Evolutionary conservation across 1,284 basidiomycete species (phyloP).

Genomic region (Fistulinella cinereoalba): DNA sequence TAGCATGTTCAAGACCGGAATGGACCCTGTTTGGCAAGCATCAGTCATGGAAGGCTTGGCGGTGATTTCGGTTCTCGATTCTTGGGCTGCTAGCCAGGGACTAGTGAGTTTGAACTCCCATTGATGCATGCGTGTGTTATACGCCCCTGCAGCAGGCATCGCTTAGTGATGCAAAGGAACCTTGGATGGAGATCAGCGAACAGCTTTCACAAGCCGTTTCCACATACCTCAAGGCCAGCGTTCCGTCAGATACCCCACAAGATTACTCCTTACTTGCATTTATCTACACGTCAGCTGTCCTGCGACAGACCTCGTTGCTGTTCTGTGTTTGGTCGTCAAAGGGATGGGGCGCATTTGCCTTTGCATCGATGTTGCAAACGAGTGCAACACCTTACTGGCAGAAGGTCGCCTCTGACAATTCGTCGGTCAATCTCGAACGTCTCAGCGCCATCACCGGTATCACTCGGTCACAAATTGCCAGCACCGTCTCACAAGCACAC

Average conservation of each 20-base stretch:
- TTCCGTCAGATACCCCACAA: slow-evolving; percentile 54
- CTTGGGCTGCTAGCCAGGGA: slow-evolving; percentile 76
- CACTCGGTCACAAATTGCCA: slow-evolving; percentile 63
- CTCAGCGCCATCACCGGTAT: slow-evolving; percentile 68
- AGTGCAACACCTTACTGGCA: slow-evolving; percentile 56
- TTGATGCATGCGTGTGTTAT: slow-evolving; percentile 16
- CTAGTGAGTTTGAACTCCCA: slow-evolving; percentile 45
- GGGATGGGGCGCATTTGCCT: slow-evolving; percentile 81
- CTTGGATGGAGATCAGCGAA: slow-evolving; percentile 68
- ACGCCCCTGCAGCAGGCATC: slow-evolving; percentile 46
- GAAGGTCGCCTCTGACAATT: slow-evolving; percentile 41
- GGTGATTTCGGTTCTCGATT: slow-evolving; percentile 73
- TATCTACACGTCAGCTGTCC: slow-evolving; percentile 61
- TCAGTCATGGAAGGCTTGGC: slow-evolving; percentile 82
- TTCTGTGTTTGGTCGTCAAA: slow-evolving; percentile 82
- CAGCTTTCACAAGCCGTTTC: slow-evolving; percentile 62
- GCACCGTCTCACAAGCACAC: slow-evolving; percentile 64
- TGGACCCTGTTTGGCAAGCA: slow-evolving; percentile 85
- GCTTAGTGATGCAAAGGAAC: slow-evolving; percentile 48
- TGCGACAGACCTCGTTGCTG: slow-evolving; percentile 67
- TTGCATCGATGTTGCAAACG: slow-evolving; percentile 70
- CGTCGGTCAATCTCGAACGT: slow-evolving; percentile 53
- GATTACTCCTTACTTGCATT: slow-evolving; percentile 61
- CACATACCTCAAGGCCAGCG: slow-evolving; percentile 58
- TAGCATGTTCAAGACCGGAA: slow-evolving; percentile 63